Base-by-base conservation (phyloP, 768 basidiomycete genomes). In the Serendipita sp. region DNA sequence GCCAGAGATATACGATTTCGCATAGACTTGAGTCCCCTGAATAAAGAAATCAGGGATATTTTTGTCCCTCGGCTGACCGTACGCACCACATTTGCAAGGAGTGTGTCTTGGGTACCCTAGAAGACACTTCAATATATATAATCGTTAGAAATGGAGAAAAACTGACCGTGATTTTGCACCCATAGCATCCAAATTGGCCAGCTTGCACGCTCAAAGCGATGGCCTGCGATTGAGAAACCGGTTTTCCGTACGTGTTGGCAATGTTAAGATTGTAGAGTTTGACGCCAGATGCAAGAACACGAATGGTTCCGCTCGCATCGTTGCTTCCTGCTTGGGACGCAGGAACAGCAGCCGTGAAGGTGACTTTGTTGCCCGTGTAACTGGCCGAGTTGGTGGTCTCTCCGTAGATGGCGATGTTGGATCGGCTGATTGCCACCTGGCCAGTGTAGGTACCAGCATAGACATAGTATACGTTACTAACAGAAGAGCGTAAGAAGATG, bases 1-100 rank as follows among this genome's bases (percentile, higher is more conserved):
- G 3, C 76, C 52, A 37, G 37, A 27, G 23, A 82, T 81, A 64
- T 79, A 80, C 1, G 74, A 72, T 31, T 68, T 66, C 29, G 65
- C 64, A 67, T 76, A 81, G 0, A 81, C 79, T 62, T 81, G 80
- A 1, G 76, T 77, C 6, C 80, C 80, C 52, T 73, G 65, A 62
- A 16, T 27, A 36, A 16, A 16, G 29, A 11, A 23, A 29, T 11
- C 16, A 16, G 52, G 55, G 55, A 15, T 34, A 23, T 18, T 29
- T n/a, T 10, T 31, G 13, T 40, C 5, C 37, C 37, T 5, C 13
- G 13, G 37, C 23, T 40, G 37, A 40, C 6, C 10, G 31, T 34
- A 23, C 46, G 5, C 6, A 64, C 64, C 31, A 27, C 44, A 18
- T 64, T 44, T 2, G 64, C 64, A 13, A 55, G 34, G 4, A 58